A percentile compares a stretch with the other conserved stretches of the same genome.
Conservation (phyloP, 1,284 basidiomycete genomes). For the Apiotrichum mycotoxinovorans region DNA sequence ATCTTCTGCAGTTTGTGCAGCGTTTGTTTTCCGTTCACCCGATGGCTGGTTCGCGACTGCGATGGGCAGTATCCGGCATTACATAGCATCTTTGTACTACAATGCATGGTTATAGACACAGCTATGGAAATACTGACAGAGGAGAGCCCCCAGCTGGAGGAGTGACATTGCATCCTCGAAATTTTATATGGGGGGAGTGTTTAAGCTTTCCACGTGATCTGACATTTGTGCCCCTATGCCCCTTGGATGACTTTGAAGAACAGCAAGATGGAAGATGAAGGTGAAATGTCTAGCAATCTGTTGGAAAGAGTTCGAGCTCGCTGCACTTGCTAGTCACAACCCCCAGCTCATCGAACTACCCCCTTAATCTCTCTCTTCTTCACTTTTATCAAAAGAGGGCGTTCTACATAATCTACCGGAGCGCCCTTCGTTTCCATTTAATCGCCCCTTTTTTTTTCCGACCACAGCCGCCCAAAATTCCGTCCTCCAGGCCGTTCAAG, state of each 20-base stretch:
- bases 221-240: background rate
- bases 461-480: background rate
- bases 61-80: background rate
- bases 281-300: background rate
- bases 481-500: conserved; percentile 22
- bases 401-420: background rate
- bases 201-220: background rate
- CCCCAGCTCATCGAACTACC: background rate
- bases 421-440: background rate
- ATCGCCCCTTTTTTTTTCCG: background rate
- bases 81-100: conserved; percentile 12
- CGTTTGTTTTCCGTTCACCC: background rate
- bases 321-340: background rate
- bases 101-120: conserved; percentile 12
- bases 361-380: background rate
- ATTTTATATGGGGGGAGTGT: background rate
- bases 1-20: background rate
- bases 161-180: background rate
- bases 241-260: background rate
- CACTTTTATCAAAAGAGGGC: background rate
- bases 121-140: background rate
- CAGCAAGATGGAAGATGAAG: background rate
- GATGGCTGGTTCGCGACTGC: background rate
- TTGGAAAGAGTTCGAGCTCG: background rate
- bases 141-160: background rate